Conservation (phyloP, 192 early-diverging fungal species). For the Phlyctochytrium bullatum region DNA sequence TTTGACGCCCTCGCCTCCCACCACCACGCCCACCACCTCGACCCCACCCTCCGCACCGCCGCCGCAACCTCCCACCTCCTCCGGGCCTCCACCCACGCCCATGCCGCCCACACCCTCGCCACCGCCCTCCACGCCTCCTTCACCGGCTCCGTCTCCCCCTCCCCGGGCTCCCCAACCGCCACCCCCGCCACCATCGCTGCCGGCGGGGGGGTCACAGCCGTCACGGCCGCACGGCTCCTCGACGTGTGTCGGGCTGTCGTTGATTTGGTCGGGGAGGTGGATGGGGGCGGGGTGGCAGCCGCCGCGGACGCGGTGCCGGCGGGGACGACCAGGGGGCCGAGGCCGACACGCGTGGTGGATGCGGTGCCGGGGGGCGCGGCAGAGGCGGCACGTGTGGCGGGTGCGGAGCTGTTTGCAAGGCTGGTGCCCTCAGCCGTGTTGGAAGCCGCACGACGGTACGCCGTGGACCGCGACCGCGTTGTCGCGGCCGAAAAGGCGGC, state of each 20-base stretch:
- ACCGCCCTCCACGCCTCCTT: constrained; percentile 58
- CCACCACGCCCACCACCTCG: constrained; percentile 73
- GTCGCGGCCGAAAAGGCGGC: constrained; percentile 74
- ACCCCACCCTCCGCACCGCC: constrained; percentile 51
- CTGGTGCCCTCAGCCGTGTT: constrained; percentile 87
- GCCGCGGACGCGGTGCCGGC: not conserved
- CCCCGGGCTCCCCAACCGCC: constrained; percentile 22
- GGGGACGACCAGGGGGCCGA: not conserved
- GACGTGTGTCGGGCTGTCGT: not conserved
- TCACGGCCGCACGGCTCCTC: not conserved
- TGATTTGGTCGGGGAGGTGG: not conserved
- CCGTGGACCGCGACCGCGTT: constrained; percentile 90
- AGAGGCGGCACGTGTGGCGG: constrained; percentile 78
- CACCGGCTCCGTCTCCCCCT: constrained; percentile 49
- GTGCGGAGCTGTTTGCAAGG: constrained; percentile 76
- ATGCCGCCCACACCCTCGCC: constrained; percentile 64
- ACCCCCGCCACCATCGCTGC: constrained; percentile 49
- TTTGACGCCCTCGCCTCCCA: constrained; percentile 83
- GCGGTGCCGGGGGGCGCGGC: constrained; percentile 43
- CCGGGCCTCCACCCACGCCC: constrained; percentile 65
- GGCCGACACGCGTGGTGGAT: not conserved
- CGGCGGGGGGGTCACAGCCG: constrained; percentile 26
- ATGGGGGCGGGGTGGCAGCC: not conserved
- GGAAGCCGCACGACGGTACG: constrained; percentile 84
- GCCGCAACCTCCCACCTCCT: not conserved